Percentiles rank a stretch among this genome's conserved stretches.
Evolutionary conservation across 2,329 filamentous ascomycete species (phyloP).

Genomic region (Aspergillus sp.): DNA sequence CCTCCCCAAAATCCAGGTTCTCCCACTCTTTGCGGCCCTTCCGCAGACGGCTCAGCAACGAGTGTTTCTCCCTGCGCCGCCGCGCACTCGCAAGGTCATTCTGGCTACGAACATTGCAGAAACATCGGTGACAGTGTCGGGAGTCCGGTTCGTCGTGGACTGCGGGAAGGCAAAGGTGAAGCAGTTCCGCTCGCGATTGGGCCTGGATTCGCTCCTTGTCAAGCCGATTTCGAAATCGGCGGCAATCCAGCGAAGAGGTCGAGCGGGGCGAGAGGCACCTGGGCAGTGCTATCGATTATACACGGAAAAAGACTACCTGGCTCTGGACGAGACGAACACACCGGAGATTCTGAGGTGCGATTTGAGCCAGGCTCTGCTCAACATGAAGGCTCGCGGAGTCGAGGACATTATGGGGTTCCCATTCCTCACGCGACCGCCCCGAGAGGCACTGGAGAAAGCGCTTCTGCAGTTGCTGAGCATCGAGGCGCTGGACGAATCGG

Average conservation of each 20-base stretch:
- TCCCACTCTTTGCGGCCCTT: conserved; percentile 83
- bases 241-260: conserved; percentile 80
- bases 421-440: conserved; percentile 69
- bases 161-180: conserved; percentile 92
- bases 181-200: conserved; percentile 73
- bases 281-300: conserved; percentile 88
- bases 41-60: conserved; percentile 77
- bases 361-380: conserved; percentile 73
- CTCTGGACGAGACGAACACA: conserved; percentile 61
- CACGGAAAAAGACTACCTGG: conserved; percentile 64
- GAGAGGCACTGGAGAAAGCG: conserved; percentile 71
- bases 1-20: conserved; percentile 58
- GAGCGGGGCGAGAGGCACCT: conserved; percentile 83
- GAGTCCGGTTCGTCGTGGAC: conserved; percentile 84
- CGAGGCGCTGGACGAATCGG: conserved; percentile 62
- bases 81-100: conserved; percentile 76
- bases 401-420: conserved; percentile 74
- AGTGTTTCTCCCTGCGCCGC: conserved; percentile 68
- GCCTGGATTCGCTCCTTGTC: conserved; percentile 80
- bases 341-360: conserved; percentile 91
- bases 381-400: conserved; percentile 86
- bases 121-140: conserved; percentile 90
- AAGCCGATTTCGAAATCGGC: conserved; percentile 91
- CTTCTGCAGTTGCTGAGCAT: conserved; percentile 71
- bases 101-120: conserved; percentile 97